Base-by-base conservation (phyloP, 2,329 filamentous ascomycete genomes). In the Colletotrichum chrysophilum region DNA sequence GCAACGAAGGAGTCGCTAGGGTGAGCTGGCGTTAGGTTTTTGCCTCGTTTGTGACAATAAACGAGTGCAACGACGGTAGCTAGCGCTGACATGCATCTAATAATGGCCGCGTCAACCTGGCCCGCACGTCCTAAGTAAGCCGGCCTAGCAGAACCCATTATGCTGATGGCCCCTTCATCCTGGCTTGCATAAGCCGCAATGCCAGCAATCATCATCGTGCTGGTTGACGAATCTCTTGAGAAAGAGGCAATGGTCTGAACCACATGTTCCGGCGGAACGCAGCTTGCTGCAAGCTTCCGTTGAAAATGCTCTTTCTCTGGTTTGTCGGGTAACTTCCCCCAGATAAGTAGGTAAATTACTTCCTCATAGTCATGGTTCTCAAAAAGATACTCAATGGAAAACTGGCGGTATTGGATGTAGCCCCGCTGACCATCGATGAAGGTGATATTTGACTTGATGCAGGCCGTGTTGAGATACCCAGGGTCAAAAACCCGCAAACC, bases 11-110 rank as follows among this genome's bases (percentile, higher is more conserved):
- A 81, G 4, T 76, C 79, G 7, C 82, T 77, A 0, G 79, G 62
- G 9, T 82, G 79, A 2, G 85, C 82, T 0, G 79, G 78, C 16
- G 79, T 82, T 78, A 88, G 85, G 7, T 80, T 71, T 14, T 78
- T 79, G n/a, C 81, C 81, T 65, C 82, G 82, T 36, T 84, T 82
- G 76, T 87, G 85, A 74, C 86, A 84, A 80, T 85, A 83, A 10
- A 34, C 66, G 16, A 73, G 70, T 16, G 65, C 65, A n/a, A 73
- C 70, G 24, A 73, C 70, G 14, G 58, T 62, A 26, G 70, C 70
- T 7, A 73, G 38, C 16, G 65, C 65, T 10, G 65, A 66, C 10
- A 73, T 26, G 18, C 52, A 62, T 10, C 56, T 38, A 28, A 64
- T 56, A 13, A 73, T 38, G 36, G 65, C 70, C 18, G 7, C n/a